Evolutionary conservation across 1,284 basidiomycete species (phyloP).

Genomic region (Ustilago tritici): DNA sequence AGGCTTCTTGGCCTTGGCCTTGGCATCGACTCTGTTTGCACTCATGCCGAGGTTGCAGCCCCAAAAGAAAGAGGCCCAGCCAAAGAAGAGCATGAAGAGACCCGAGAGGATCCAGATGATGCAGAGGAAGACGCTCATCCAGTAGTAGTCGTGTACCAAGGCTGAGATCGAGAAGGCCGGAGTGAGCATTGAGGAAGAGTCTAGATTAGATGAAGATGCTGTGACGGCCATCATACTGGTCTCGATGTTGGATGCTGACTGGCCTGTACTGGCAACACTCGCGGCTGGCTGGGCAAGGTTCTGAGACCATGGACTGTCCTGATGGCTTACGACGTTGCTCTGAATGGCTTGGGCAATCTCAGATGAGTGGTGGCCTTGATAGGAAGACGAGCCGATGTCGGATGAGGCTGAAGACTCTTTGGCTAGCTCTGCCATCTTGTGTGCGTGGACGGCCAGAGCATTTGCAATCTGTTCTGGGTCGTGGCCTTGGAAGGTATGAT

Average conservation of each 20-base stretch:
- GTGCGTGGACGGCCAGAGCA: slow-evolving; percentile 40
- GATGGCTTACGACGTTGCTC: slow-evolving; percentile 41
- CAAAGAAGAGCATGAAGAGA: slow-evolving; percentile 58
- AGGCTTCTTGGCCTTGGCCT: slow-evolving; percentile 16
- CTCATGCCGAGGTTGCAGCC: slow-evolving; percentile 25
- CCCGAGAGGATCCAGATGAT: slow-evolving; percentile 58
- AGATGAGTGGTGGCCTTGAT: slow-evolving; percentile 37
- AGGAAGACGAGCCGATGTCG: slow-evolving; percentile 6
- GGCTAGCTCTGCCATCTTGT: slow-evolving; percentile 37
- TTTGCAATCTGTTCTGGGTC: slow-evolving; percentile 41
- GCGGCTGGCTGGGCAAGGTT: slow-evolving; percentile 17
- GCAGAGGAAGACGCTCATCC: slow-evolving; percentile 52
- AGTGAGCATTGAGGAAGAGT: background rate
- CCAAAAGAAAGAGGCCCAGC: slow-evolving; percentile 63
- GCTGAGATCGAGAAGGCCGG: slow-evolving; percentile 36
- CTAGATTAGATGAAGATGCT: background rate
- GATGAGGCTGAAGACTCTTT: slow-evolving; percentile 19
- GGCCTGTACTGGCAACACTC: background rate
- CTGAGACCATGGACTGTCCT: slow-evolving; percentile 27
- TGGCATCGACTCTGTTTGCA: slow-evolving; percentile 24
- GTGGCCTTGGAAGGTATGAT: slow-evolving; percentile 45
- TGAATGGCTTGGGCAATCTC: slow-evolving; percentile 54
- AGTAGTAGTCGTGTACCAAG: slow-evolving; percentile 29
- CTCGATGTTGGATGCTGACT: background rate
- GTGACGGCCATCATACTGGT: slow-evolving; percentile 3